Percentiles rank a stretch among this genome's conserved stretches.
Conservation (phyloP, 2,329 filamentous ascomycete species). For the Fusarium sp. region DNA sequence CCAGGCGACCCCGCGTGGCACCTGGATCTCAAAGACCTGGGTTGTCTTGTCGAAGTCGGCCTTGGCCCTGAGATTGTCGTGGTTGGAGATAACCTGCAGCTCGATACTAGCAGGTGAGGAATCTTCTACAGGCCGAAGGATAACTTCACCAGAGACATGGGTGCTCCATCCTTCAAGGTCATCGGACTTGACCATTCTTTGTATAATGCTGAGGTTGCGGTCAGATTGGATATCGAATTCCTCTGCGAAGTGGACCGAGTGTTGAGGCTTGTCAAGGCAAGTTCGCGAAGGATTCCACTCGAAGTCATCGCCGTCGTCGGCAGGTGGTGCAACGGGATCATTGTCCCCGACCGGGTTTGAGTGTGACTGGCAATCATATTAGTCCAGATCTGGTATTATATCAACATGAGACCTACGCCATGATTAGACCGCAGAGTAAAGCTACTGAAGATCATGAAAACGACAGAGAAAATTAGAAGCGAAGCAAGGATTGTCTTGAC, state of each 20-base stretch:
- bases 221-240: constrained; percentile 45
- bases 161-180: constrained; percentile 43
- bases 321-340: constrained; percentile 38
- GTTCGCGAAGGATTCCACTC: constrained; percentile 38
- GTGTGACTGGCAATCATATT: constrained; percentile 19
- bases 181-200: constrained; percentile 46
- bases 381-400: not conserved
- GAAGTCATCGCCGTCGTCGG: constrained; percentile 34
- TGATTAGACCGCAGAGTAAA: constrained; percentile 20
- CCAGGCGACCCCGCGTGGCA: constrained; percentile 50
- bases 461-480: constrained; percentile 47
- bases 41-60: constrained; percentile 45
- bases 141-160: constrained; percentile 55
- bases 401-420: constrained; percentile 42
- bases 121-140: constrained; percentile 51
- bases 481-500: constrained; percentile 46
- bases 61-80: constrained; percentile 51
- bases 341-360: constrained; percentile 32
- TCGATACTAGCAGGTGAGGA: constrained; percentile 51
- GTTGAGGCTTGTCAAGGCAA: constrained; percentile 39
- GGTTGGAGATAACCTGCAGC: constrained; percentile 57
- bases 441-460: constrained; percentile 42
- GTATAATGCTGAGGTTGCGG: constrained; percentile 52
- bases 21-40: constrained; percentile 53
- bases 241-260: not conserved